Evolutionary conservation across 2,329 filamentous ascomycete genomes (phyloP).

Genomic region (Atkinsonella hypoxylon): DNA sequence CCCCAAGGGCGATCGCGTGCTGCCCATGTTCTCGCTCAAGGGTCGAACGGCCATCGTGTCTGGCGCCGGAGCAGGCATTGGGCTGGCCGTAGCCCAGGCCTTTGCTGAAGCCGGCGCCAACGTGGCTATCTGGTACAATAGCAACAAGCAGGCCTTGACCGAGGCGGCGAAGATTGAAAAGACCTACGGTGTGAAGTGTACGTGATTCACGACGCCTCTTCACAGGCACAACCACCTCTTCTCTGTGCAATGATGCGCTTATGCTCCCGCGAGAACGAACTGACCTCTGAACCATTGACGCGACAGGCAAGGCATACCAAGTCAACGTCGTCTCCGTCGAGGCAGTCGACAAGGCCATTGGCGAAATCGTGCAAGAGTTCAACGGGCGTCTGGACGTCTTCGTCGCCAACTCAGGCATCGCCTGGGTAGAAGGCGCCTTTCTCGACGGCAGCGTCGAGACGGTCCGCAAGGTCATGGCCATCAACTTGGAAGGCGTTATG

Average conservation of each 20-base stretch:
- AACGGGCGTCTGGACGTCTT: conserved; percentile 67
- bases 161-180: conserved; percentile 52
- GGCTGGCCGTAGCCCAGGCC: conserved; percentile 49
- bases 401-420: conserved; percentile 66
- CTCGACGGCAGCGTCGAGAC: conserved; percentile 52
- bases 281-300: background rate
- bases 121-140: conserved; percentile 62
- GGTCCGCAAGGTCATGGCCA: conserved; percentile 55
- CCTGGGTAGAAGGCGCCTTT: conserved; percentile 58
- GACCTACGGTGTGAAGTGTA: conserved; percentile 56
- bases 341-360: conserved; percentile 37
- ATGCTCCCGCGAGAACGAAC: background rate
- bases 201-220: conserved; percentile 14
- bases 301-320: conserved; percentile 30
- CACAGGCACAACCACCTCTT: background rate
- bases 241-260: background rate
- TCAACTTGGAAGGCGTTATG: conserved; percentile 66
- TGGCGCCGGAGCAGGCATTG: conserved; percentile 56
- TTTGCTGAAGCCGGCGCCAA: conserved; percentile 61
- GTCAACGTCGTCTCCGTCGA: conserved; percentile 46
- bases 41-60: conserved; percentile 59
- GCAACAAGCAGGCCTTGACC: conserved; percentile 50
- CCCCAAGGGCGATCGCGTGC: conserved; percentile 36
- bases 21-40: conserved; percentile 57
- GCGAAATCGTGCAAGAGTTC: conserved; percentile 50